phyloP scores from a whole-genome alignment of 352 stramenopile genomes.

The Aphanomyces euteiches region DNA sequence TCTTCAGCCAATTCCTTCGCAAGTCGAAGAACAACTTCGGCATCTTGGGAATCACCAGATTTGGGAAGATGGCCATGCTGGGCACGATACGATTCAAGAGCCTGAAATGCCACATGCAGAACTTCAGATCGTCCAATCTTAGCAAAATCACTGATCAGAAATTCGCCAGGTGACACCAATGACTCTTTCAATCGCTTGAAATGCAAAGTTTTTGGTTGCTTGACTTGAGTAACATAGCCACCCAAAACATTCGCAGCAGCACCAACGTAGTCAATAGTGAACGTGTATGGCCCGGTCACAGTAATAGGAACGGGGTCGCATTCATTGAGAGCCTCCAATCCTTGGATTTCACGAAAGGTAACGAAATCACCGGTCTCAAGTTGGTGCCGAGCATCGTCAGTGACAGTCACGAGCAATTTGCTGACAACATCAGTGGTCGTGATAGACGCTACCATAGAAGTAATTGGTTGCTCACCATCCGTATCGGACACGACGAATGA shows the following conservation, averaged over 20 bases:
- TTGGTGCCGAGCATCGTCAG: slow-evolving; percentile 96
- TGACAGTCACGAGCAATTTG: slow-evolving; percentile 89
- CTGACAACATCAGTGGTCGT: slow-evolving; percentile 43
- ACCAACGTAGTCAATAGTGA: slow-evolving; percentile 89
- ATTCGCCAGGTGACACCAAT: slow-evolving; percentile 88
- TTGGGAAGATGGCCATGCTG: slow-evolving; percentile 74
- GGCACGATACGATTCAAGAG: slow-evolving; percentile 81
- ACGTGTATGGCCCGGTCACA: slow-evolving; percentile 93
- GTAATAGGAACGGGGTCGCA: slow-evolving; percentile 62
- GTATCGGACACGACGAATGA: slow-evolving; percentile 92
- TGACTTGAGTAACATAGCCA: slow-evolving; percentile 93
- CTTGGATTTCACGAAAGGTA: slow-evolving; percentile 93
- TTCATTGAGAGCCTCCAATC: slow-evolving; percentile 86
- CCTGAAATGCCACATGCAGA: slow-evolving; percentile 88
- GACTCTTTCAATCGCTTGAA: slow-evolving; percentile 90
- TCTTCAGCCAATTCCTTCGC: slow-evolving; percentile 69
- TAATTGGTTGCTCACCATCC: slow-evolving; percentile 91
- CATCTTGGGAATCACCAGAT: slow-evolving; percentile 82
- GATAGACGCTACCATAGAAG: slow-evolving; percentile 92
- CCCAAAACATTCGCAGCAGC: slow-evolving; percentile 38
- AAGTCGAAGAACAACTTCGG: slow-evolving; percentile 82
- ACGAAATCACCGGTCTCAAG: slow-evolving; percentile 96
- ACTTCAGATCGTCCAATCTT: slow-evolving; percentile 93
- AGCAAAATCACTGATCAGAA: slow-evolving; percentile 97
- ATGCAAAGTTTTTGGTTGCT: slow-evolving; percentile 90